Conservation (phyloP, 495 filamentous ascomycete species). For the Corynascus novoguineensis region DNA sequence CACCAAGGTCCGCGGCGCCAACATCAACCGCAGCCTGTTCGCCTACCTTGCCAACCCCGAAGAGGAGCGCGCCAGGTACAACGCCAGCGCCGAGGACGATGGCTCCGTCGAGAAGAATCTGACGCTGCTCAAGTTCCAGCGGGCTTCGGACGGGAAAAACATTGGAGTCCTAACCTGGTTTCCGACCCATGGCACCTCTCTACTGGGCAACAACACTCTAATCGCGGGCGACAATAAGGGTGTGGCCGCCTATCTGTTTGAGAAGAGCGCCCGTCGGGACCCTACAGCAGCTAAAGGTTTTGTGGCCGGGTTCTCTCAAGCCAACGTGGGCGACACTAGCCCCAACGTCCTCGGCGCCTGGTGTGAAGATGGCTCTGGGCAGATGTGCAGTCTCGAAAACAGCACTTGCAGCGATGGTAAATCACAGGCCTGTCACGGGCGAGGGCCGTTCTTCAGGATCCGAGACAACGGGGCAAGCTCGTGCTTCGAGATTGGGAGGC, state of each 20-base stretch:
- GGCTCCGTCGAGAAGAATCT: constrained; percentile 81
- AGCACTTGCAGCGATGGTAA: constrained; percentile 70
- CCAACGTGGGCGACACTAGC: constrained; percentile 87
- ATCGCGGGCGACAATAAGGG: constrained; percentile 95
- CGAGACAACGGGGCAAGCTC: constrained; percentile 70
- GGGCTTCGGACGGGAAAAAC: constrained; percentile 63
- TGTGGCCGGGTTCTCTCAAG: constrained; percentile 90
- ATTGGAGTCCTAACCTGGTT: constrained; percentile 87
- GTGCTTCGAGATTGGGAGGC: constrained; percentile 71
- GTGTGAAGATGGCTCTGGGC: constrained; percentile 71
- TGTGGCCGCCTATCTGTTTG: constrained; percentile 81
- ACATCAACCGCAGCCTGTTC: constrained; percentile 85
- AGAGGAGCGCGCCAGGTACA: constrained; percentile 68
- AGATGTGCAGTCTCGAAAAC: constrained; percentile 65
- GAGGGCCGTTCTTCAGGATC: constrained; percentile 72
- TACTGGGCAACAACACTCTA: constrained; percentile 89
- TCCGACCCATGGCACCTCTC: constrained; percentile 85
- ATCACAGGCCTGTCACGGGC: constrained; percentile 73
- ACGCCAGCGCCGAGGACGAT: constrained; percentile 49
- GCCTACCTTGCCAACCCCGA: constrained; percentile 88
- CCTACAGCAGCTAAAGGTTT: constrained; percentile 58
- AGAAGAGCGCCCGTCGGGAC: constrained; percentile 56
- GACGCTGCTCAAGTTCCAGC: constrained; percentile 75
- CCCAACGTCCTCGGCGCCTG: constrained; percentile 83
- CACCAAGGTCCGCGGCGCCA: constrained; percentile 72